Base-by-base conservation (phyloP, 768 basidiomycete species). In the Boletus reticuloceps region DNA sequence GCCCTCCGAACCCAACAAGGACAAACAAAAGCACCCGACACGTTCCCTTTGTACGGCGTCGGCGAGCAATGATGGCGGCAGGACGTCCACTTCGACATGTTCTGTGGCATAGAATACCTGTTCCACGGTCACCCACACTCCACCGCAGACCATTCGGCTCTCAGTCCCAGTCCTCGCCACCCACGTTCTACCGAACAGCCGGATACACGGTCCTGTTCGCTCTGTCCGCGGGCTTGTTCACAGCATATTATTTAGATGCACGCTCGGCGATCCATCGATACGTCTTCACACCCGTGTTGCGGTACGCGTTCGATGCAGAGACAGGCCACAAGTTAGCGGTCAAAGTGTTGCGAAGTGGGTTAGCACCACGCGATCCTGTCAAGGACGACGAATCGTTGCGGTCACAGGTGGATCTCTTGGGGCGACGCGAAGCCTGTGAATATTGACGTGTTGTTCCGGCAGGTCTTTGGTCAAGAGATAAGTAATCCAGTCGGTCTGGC, bases 401-500 rank as follows among this genome's bases (percentile, higher is more conserved):
- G 47, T 77, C 81, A 36, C 81, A 90, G 80, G 95, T 90, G 65
- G 53, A 48, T 37, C 8, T 42, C 27, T 27, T 32, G 4, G 6
- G 11, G 2, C 10, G 10, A 39, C 9, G 14, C 2, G 7, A 4
- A 31, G 13, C 12, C 5, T 11, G 6, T 7, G 29, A 29, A 37
- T 27, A n/a, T 46, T 58, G 29, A 55, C 43, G 5, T 38, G 45
- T 47, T 32, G 25, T 39, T 22, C 48, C 27, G 29, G 20, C 62
- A 98, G 96, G 69, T 98, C 8, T 94, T 93, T 85, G 94, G 85
- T 20, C 73, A 82, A 56, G 74, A 79, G 44, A 70, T 97, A 17
- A 79, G 80, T 2, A 98, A 91, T 68, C 96, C 97, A 0, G 73
- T 99, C 19, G 95, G 96, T 14, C 74, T 98, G 17, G 96, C 97